Conservation (phyloP, 1,284 basidiomycete genomes). For the Mycena citricolor region DNA sequence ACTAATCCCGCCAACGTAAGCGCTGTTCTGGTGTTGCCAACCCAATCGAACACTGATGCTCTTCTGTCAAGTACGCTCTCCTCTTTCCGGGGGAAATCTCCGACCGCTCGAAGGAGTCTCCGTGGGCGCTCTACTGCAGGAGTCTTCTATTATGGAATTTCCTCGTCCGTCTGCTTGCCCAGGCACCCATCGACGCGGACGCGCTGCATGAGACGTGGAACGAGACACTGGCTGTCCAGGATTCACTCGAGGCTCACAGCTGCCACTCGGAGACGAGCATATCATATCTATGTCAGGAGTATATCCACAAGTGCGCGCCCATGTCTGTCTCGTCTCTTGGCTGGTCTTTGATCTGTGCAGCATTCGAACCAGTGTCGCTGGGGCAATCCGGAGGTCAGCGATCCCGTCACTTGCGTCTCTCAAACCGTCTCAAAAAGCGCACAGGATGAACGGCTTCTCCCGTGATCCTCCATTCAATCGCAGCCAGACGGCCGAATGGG, state of each 20-base stretch:
- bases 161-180: slow-evolving; percentile 50
- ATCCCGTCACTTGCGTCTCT: slow-evolving; percentile 11
- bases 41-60: slow-evolving; percentile 27
- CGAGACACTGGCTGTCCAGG: slow-evolving; percentile 64
- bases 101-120: slow-evolving; percentile 31
- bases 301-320: slow-evolving; percentile 69
- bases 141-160: slow-evolving; percentile 78
- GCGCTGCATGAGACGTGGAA: slow-evolving; percentile 40
- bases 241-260: slow-evolving; percentile 60
- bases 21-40: background rate
- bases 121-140: slow-evolving; percentile 78
- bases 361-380: slow-evolving; percentile 65
- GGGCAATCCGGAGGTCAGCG: slow-evolving; percentile 56
- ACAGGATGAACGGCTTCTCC: slow-evolving; percentile 47
- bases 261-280: slow-evolving; percentile 69
- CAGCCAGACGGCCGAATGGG: slow-evolving; percentile 71
- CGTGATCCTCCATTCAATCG: slow-evolving; percentile 55
- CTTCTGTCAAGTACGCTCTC: slow-evolving; percentile 46
- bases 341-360: slow-evolving; percentile 34
- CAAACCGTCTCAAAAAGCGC: too few species aligned
- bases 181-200: slow-evolving; percentile 11
- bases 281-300: slow-evolving; percentile 68
- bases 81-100: slow-evolving; percentile 42
- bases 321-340: slow-evolving; percentile 20
- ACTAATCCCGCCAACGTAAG: slow-evolving; percentile 60